Evolutionary conservation across 345 rosid genomes (phyloP).

Genomic region (Moricandia moricandioides): DNA sequence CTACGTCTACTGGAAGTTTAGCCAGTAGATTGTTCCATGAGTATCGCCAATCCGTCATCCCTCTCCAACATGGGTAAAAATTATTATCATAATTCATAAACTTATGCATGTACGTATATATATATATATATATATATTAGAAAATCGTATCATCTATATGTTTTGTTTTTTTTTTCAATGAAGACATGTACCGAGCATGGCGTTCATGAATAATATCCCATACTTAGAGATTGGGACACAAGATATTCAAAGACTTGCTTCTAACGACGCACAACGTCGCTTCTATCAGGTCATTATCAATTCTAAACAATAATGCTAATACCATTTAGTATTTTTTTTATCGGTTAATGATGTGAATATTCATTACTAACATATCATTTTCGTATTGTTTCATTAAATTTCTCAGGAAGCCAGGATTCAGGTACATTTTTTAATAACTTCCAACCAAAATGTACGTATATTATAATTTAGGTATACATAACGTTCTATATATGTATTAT

Average conservation of each 20-base stretch:
- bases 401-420: constrained; percentile 79
- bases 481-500: background rate
- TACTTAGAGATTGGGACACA: constrained; percentile 47
- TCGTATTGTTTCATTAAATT: background rate
- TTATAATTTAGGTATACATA: background rate
- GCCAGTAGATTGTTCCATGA: constrained; percentile 48
- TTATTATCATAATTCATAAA: background rate
- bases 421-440: constrained; percentile 43
- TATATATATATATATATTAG: background rate
- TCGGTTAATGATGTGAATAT: background rate
- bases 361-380: background rate
- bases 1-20: constrained; percentile 46
- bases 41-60: constrained; percentile 43
- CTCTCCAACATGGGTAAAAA: constrained; percentile 40
- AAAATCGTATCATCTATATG: background rate
- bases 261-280: constrained; percentile 44
- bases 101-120: background rate
- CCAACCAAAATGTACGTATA: background rate
- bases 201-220: constrained; percentile 52
- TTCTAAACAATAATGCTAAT: background rate
- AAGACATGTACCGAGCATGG: constrained; percentile 60
- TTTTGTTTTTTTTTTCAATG: background rate
- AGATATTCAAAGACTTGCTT: constrained; percentile 47
- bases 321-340: background rate
- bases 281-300: constrained; percentile 59